Evolutionary conservation across 106 monocot genomes (phyloP), one percentile per base, ranked within the genome.

Genomic region (Vanilla planifolia): DNA sequence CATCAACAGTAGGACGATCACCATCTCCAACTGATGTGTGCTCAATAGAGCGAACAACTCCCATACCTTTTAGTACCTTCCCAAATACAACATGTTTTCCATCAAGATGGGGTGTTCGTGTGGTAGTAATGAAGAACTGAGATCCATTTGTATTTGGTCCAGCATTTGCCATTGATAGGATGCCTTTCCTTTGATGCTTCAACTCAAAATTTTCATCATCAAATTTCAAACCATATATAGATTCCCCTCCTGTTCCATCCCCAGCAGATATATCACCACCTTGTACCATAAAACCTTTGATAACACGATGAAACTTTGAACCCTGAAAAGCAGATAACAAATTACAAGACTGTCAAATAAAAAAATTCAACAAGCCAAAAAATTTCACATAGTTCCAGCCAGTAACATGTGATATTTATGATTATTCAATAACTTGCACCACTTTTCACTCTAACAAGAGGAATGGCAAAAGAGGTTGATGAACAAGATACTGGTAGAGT

Each of bases 251-350:
- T 28, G 82, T 93, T 50, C 93, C 93, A 73, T 93, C 85, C 47
- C 89, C 85, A 9, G 85, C 70, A 21, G 93, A 89, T 51, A 87
- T 88, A 61, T 92, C 92, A 7, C 92, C 92, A 42, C 88, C 88
- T 88, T 92, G 92, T 43, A 92, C 62, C 92, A 88, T 88, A 65
- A 84, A 92, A 61, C 88, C 88, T 67, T 88, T 92, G 32, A 88
- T 74, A 6, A 88, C 71, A 4, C 92, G 92, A 66, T 92, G 92
- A 75, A 92, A 88, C 8, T 67, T 58, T 25, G 78, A 65, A 25
- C 92, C 92, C 92, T 88, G 75, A 75, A 61, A 2, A 20, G 35
- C 6, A 19, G 28, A 57, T 0, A 57, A 27, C 2, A 56, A 57
- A 57, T 35, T 57, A 57, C 6, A 19, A 51, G 15, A 57, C 35